These are phyloP conservation scores for Caryopteris hybrid DNA, from an alignment of 305 asterid genomes.

Conservation along the genomic window DNA sequence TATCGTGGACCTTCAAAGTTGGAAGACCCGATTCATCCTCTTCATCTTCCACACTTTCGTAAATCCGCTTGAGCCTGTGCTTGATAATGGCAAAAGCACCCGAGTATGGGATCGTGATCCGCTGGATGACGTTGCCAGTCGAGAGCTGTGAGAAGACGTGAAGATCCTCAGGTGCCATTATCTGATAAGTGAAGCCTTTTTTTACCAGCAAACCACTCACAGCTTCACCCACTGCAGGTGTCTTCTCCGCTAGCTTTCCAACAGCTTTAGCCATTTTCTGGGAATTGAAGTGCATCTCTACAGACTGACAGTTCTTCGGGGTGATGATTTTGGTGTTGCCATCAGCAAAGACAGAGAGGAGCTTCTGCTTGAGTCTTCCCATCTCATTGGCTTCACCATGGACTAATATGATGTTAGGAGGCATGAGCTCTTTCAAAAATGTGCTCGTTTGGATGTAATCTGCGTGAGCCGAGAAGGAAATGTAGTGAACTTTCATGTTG, in stretches of 20 bases:
- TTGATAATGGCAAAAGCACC: constrained; percentile 90
- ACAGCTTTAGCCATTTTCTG: constrained; percentile 89
- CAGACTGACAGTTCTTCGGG: constrained; percentile 93
- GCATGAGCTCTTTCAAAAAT: constrained; percentile 87
- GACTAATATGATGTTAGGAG: constrained; percentile 89
- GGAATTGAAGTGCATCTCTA: constrained; percentile 88
- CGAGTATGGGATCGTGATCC: constrained; percentile 90
- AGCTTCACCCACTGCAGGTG: constrained; percentile 69
- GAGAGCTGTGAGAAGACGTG: constrained; percentile 88
- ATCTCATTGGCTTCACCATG: constrained; percentile 95
- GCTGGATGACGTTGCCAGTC: constrained; percentile 73
- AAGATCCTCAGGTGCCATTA: constrained; percentile 95
- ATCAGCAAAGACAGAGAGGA: constrained; percentile 69
- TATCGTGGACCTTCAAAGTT: constrained; percentile 63
- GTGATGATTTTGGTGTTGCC: constrained; percentile 82
- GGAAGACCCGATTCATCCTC: constrained; percentile 76
- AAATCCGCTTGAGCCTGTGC: constrained; percentile 86
- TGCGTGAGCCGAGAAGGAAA: constrained; percentile 97
- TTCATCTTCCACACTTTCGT: constrained; percentile 80
- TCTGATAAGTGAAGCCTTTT: constrained; percentile 96
- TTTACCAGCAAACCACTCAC: constrained; percentile 91
- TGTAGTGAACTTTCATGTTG: constrained; percentile 83
- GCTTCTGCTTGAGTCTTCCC: constrained; percentile 93
- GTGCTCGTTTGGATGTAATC: constrained; percentile 92
- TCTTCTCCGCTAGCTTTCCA: constrained; percentile 73